Evolutionary conservation across 805 yeast species (phyloP).

Genomic region (Pichia ethanolica): DNA sequence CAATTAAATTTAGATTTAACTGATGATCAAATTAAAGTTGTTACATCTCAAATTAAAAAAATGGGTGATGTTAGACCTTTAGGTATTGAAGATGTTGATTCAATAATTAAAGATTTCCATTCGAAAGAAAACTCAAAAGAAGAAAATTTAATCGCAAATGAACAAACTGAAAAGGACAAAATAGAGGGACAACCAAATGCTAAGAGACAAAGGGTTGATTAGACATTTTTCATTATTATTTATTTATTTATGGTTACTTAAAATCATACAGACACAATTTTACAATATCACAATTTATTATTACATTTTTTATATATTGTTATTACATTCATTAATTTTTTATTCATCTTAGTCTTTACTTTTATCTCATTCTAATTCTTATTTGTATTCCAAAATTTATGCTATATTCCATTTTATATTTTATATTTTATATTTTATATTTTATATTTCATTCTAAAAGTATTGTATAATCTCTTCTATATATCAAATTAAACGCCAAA

Average conservation of each 20-base stretch:
- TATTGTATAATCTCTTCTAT: no score
- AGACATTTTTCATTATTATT: neutral
- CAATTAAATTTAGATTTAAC: slow-evolving; percentile 48
- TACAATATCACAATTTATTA: neutral
- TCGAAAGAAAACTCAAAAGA: slow-evolving; percentile 24
- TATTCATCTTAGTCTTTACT: neutral
- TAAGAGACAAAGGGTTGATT: slow-evolving; percentile 18
- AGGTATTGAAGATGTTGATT: slow-evolving; percentile 54
- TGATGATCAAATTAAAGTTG: slow-evolving; percentile 51
- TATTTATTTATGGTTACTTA: neutral
- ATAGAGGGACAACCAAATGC: slow-evolving; percentile 2
- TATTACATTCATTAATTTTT: no score
- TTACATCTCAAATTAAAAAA: slow-evolving; percentile 45
- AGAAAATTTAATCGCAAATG: neutral
- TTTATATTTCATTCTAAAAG: no score
- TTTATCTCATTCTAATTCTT: neutral
- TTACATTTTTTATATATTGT: neutral
- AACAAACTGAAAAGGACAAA: neutral
- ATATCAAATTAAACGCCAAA: no score
- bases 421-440: no score
- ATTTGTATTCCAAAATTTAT: neutral
- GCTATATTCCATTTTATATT: no score
- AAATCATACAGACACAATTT: no score
- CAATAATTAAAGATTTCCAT: slow-evolving; percentile 49
- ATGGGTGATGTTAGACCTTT: slow-evolving; percentile 55